phyloP scores from a whole-genome alignment of 805 yeast species.

The Metahyphopichia silvanorum region DNA sequence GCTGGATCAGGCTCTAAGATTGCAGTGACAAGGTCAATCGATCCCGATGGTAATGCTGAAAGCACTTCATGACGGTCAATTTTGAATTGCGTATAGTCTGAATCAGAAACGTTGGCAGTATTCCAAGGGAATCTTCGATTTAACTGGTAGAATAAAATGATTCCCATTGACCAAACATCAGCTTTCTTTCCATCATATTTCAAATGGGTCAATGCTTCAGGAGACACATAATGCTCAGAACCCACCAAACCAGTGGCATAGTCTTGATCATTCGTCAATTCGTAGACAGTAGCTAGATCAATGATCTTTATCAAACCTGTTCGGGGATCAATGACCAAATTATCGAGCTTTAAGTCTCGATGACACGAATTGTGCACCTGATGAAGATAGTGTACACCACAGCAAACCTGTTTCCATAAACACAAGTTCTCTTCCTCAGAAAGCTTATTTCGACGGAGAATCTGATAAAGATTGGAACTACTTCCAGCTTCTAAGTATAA shows the following conservation, averaged over 20 bases:
- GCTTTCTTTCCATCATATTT: slow-evolving; percentile 38
- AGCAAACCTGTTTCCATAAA: slow-evolving; percentile 40
- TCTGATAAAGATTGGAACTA: slow-evolving; percentile 9
- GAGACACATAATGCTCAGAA: slow-evolving; percentile 43
- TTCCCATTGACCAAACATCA: slow-evolving; percentile 53
- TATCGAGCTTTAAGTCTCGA: slow-evolving; percentile 50
- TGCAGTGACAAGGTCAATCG: slow-evolving; percentile 6
- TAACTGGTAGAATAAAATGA: slow-evolving; percentile 33
- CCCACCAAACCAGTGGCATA: slow-evolving; percentile 46
- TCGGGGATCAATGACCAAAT: slow-evolving; percentile 31
- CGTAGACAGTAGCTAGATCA: slow-evolving; percentile 36
- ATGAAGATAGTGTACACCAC: slow-evolving; percentile 40
- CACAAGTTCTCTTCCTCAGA: slow-evolving; percentile 17
- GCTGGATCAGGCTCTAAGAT: slow-evolving; percentile 7
- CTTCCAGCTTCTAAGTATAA: slow-evolving; percentile 35
- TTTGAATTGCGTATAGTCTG: slow-evolving; percentile 12
- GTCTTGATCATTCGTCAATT: slow-evolving; percentile 6
- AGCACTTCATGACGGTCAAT: no score
- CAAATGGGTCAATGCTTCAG: slow-evolving; percentile 39
- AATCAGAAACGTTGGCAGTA: slow-evolving; percentile 33
- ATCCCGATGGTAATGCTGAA: slow-evolving; percentile 6
- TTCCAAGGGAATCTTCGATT: slow-evolving; percentile 46
- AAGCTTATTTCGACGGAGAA: slow-evolving; percentile 2
- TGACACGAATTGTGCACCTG: slow-evolving; percentile 32
- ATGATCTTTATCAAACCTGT: slow-evolving; percentile 38